Evolutionary conservation across 805 yeast species (phyloP), one percentile per base, ranked within the genome.

Genomic region (Zygosaccharomyces rouxii): DNA sequence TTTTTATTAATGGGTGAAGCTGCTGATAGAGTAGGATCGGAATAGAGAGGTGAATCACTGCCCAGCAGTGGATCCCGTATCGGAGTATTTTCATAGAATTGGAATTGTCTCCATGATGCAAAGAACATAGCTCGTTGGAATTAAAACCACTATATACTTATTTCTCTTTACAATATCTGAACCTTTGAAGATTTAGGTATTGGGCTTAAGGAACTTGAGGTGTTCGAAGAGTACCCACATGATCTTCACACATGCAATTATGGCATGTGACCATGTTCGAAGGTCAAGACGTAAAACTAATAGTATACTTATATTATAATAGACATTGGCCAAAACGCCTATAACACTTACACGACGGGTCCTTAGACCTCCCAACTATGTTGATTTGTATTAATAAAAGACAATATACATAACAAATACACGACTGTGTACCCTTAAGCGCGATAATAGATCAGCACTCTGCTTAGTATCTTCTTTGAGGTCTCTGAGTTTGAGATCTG

Each of bases 51-150:
- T 4, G 75, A 71, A 3, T 72, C 73, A 0, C 84, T 72, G 5
- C 83, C 83, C 48, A 78, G 75, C 50, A 78, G 71, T 4, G 98
- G 98, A 62, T 94, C 99, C 52, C 82, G 71, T 16, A 94, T 84
- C 5, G 97, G 97, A 0, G 82, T 75, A 31, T 79, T 75, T 46
- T 89, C 96, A 64, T 86, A 89, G 66, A 92, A 86, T 52, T 87
- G 88, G 67, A 92, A 86, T 60, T 86, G 96, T 51, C 92, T 73
- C 90, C 90, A 86, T 6, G 71, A 60, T 14, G 53, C 48, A 9
- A 59, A 39, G 18, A 66, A 55, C 66, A 61, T 59, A 21, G 13
- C 35, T 6, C 18, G 4, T 38, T 35, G 16, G 14, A 5, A 5
- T n/a, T 25, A 11, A 19, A 13, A 9, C 18, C 11, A 35, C 22